Base-by-base conservation (phyloP, 1,284 basidiomycete genomes). In the Sanghuangporus baumii region DNA sequence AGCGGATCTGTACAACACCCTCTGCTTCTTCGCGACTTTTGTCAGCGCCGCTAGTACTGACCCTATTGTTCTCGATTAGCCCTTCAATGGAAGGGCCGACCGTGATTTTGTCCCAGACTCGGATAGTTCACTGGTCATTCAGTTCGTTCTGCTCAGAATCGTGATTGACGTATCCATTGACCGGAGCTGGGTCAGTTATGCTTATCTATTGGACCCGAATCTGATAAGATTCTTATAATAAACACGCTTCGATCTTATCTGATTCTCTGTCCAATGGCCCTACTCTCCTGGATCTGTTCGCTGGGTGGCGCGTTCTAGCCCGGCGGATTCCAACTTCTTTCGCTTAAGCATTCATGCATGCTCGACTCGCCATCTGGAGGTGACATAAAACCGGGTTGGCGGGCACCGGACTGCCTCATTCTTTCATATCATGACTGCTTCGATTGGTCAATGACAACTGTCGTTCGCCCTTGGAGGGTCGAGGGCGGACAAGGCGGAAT, bases 221-320 rank as follows among this genome's bases (percentile, higher is more conserved):
- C 52, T 37, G 52, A 54, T 54, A 54, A 54, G 52, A 54, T 54
- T 54, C 50, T n/a, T 16, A 31, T 26, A 51, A 26, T 51, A 51
- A 34, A 54, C 16, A 37, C 14, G 47, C 9, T 51, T 51, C 48
- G 2, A 54, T 54, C 52, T 54, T 37, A 54, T 54, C 52, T 36
- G 52, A 54, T 54, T 54, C 52, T n/a, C 34, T 31, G 48, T 37
- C 31, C 31, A 34, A 23, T 5, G 6, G 14, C 3, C 34, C 31
- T n/a, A n/a, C 31, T 18, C 52, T 31, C 8, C 7, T 31, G 26
- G 26, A 31, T 31, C 26, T 37, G 52, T 34, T 37, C 7, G 52
- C 52, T 54, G 7, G 26, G 16, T 31, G 16, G 6, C 52, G 16
- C 26, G 31, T 54, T 54, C 52, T 54, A 54, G 52, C 23, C 12